Percentiles rank a stretch among this genome's conserved stretches.
Conservation (phyloP, 1,284 basidiomycete genomes). For the Erythrobasidium hasegawianum region DNA sequence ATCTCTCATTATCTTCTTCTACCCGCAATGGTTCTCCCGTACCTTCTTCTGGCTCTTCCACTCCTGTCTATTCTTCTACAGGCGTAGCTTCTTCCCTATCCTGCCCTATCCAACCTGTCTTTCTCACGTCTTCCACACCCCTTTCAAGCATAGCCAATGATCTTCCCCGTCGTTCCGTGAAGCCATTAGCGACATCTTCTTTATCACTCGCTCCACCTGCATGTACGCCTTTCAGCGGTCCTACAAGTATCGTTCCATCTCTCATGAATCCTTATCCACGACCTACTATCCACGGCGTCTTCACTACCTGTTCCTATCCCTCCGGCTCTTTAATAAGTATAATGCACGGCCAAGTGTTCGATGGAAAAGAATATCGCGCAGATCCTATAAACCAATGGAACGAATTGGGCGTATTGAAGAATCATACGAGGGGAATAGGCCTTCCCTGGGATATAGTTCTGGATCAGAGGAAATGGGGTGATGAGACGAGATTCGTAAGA, state of each 20-base stretch:
- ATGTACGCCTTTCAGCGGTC: conserved; percentile 61
- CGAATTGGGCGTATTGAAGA: conserved; percentile 55
- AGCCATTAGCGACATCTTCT: conserved; percentile 51
- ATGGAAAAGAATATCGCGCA: conserved; percentile 47
- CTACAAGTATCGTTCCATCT: conserved; percentile 43
- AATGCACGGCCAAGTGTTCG: conserved; percentile 48
- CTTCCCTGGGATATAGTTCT: conserved; percentile 75
- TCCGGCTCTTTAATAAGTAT: conserved; percentile 50
- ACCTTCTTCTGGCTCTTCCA: conserved; percentile 35
- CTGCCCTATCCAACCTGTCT: conserved; percentile 26
- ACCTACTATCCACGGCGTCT: conserved; percentile 51
- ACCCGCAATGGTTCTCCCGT: conserved; percentile 21
- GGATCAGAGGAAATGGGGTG: conserved; percentile 76
- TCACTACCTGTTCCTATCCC: conserved; percentile 48
- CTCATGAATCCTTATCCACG: conserved; percentile 48
- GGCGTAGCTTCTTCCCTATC: conserved; percentile 34
- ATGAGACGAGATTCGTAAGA: conserved; percentile 68
- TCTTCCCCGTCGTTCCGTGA: conserved; percentile 21
- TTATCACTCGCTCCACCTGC: conserved; percentile 61
- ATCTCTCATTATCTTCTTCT: no score
- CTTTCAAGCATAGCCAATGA: conserved; percentile 11
- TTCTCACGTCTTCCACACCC: conserved; percentile 33
- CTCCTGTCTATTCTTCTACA: conserved; percentile 28
- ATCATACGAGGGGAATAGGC: conserved; percentile 73
- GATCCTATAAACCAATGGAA: conserved; percentile 58